Base-by-base conservation (phyloP, 305 asterid species). In the Fraxinus sp. region DNA sequence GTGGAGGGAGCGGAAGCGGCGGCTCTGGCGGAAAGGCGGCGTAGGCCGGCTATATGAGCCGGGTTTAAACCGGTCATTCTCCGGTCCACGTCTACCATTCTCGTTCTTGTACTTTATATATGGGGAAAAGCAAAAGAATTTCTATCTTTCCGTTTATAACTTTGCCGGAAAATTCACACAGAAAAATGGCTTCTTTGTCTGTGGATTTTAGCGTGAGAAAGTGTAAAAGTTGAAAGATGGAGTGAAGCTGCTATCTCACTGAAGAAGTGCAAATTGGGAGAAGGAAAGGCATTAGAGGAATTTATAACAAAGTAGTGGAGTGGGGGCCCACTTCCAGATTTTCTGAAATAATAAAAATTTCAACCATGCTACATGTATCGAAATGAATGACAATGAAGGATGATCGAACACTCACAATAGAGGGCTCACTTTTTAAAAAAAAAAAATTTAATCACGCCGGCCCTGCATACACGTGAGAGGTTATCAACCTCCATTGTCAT, bases 21-120 rank as follows among this genome's bases (percentile, higher is more conserved):
- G 3, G 98, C 99, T 79, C 98, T 91, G 30, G 98, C 99, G 2
- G 98, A 96, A 82, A 96, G 92, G 30, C 99, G 98, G 79, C 99
- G 98, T 78, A 96, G 96, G 9, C 98, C 99, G 64, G 99, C 99
- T 0, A 92, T 78, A 41, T 94, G 99, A 20, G 94, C 96, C 83
- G 97, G 95, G 75, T 94, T 96, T 35, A 94, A 86, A 49, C 99
- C 98, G 81, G 92, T 71, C 98, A 94, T 96, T 74, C 98, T 91
- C 91, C 98, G 92, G 90, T 96, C 99, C 7, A 96, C 99, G 86
- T 96, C 99, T 32, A 96, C 99, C 99, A 96, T 95, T 83, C 20
- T 80, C 16, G 28, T 26, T 68, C 7, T 7, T 18, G 46, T 52
- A 28, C 75, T 70, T 70, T 70, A 14, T 5, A 1, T 18, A 28